Evolutionary conservation across 2,329 filamentous ascomycete species (phyloP).

Genomic region (Fusarium domesticum): DNA sequence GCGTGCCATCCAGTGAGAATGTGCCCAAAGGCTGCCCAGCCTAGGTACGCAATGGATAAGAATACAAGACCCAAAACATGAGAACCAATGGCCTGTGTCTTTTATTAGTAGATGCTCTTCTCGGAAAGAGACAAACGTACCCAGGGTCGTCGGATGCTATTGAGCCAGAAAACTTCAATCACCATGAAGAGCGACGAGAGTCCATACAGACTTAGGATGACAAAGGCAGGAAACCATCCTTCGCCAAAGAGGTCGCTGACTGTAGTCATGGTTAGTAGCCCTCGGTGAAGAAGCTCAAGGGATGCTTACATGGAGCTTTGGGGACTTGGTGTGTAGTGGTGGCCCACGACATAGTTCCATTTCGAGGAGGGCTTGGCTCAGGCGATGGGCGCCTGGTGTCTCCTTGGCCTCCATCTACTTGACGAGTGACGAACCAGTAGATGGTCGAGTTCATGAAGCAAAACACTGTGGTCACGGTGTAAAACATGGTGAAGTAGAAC

Average conservation of each 20-base stretch:
- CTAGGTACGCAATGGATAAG: slow-evolving; percentile 45
- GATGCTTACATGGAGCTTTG: slow-evolving; percentile 25
- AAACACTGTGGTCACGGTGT: slow-evolving; percentile 45
- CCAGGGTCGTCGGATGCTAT: slow-evolving; percentile 51
- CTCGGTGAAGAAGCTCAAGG: slow-evolving; percentile 3
- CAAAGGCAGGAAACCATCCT: slow-evolving; percentile 47
- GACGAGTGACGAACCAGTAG: slow-evolving; percentile 46
- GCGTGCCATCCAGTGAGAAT: slow-evolving; percentile 44
- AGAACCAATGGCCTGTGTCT: slow-evolving; percentile 41
- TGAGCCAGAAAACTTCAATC: slow-evolving; percentile 47
- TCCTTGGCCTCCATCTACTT: slow-evolving; percentile 23
- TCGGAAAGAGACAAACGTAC: slow-evolving; percentile 33
- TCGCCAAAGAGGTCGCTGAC: slow-evolving; percentile 49
- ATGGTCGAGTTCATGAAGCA: slow-evolving; percentile 49
- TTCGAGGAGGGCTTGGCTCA: slow-evolving; percentile 3
- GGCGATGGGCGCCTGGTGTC: slow-evolving; percentile 7
- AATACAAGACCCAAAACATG: slow-evolving; percentile 43
- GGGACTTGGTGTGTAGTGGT: slow-evolving; percentile 5
- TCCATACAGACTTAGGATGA: slow-evolving; percentile 45
- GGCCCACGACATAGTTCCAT: slow-evolving; percentile 12
- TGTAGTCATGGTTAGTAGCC: slow-evolving; percentile 28
- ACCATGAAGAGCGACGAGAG: slow-evolving; percentile 43
- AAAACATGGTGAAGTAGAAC: slow-evolving; percentile 51
- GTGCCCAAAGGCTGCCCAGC: slow-evolving; percentile 48
- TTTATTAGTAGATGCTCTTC: slow-evolving; percentile 7